phyloP scores from a whole-genome alignment of 78 protist species.

The Parvularia atlantis region DNA sequence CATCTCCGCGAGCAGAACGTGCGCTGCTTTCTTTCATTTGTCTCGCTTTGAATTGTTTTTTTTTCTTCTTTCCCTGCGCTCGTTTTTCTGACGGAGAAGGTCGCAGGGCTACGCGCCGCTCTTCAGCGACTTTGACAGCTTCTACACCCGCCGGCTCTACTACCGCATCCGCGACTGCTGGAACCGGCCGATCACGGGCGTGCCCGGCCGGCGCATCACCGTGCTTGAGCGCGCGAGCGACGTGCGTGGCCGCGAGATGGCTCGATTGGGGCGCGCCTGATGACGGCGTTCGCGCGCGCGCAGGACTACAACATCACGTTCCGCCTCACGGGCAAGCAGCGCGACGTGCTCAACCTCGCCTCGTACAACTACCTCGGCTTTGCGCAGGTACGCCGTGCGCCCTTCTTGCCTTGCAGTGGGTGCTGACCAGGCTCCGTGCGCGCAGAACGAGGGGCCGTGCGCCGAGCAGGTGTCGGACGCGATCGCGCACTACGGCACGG shows the following conservation, averaged over 20 bases:
- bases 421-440: too few relatives aligned
- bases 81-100: too few relatives aligned
- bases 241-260: too few relatives aligned
- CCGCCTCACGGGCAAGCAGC: constrained; percentile 23
- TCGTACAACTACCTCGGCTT: constrained; percentile 98
- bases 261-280: too few relatives aligned
- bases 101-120: constrained; percentile 74
- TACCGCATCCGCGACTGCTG: constrained; percentile 75
- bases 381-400: too few relatives aligned
- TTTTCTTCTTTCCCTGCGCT: not conserved
- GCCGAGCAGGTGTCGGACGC: constrained; percentile 17
- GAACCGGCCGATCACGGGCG: constrained; percentile 77
- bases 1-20: not conserved
- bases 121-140: constrained; percentile 70
- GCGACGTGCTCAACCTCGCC: constrained; percentile 74
- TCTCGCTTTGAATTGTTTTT: too few relatives aligned
- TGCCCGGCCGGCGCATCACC: constrained; percentile 69
- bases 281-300: too few relatives aligned
- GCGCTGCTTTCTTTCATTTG: not conserved
- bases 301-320: constrained; percentile 31
- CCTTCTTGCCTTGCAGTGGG: too few relatives aligned
- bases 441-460: constrained; percentile 43
- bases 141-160: constrained; percentile 78
- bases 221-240: constrained; percentile 50
- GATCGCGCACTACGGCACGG: constrained; percentile 28